Conservation (phyloP, 257 asterid genomes). For the Solanum chiquidenum region DNA sequence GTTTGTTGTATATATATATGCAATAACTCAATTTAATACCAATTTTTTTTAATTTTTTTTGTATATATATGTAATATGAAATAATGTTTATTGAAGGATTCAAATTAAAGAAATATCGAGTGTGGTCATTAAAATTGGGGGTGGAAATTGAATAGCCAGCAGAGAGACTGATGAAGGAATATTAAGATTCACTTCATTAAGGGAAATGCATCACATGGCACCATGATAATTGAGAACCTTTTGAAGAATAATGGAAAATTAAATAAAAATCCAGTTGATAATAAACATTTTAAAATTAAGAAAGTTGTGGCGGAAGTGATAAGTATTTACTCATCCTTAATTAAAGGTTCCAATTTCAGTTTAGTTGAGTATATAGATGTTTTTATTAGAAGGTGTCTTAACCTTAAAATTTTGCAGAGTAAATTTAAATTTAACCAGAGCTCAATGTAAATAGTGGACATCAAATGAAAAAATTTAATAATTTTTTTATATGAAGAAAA, state of each 20-base stretch:
- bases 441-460: fast-evolving
- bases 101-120: neutral
- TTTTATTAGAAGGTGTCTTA: neutral
- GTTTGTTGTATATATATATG: neutral
- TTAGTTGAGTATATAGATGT: fast-evolving
- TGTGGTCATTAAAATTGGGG: neutral
- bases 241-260: neutral
- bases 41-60: too few relatives aligned
- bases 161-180: neutral
- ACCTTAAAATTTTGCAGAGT: fast-evolving
- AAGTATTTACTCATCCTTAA: neutral
- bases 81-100: neutral
- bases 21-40: neutral
- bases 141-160: neutral
- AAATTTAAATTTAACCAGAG: fast-evolving
- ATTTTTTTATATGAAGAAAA: neutral
- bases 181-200: neutral
- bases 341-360: neutral
- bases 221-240: conserved; percentile 9
- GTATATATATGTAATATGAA: neutral
- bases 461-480: too few relatives aligned
- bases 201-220: conserved; percentile 29
- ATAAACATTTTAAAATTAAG: neutral
- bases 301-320: neutral
- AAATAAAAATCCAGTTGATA: neutral